phyloP scores from a whole-genome alignment of 306 rosid genomes.

The Canavalia gladiata region DNA sequence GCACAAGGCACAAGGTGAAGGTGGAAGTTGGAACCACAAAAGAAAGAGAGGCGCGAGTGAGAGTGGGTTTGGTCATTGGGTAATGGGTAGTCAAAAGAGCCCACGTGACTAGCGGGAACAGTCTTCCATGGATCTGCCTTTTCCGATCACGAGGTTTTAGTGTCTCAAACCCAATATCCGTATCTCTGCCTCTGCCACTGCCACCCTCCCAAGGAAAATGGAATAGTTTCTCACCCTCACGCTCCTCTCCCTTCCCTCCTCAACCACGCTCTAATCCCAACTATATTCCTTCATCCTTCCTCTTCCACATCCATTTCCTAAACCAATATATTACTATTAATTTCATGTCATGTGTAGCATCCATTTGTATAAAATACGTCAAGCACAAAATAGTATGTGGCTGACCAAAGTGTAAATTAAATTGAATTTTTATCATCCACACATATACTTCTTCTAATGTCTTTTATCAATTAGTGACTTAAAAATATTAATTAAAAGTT shows the following conservation, averaged over 20 bases:
- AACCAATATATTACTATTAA: too few species aligned
- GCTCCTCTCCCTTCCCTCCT: conserved; percentile 29
- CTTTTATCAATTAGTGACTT: too few species aligned
- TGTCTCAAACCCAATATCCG: conserved; percentile 69
- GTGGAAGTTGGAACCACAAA: background rate
- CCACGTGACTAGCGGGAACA: conserved; percentile 96
- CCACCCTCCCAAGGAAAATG: conserved; percentile 80
- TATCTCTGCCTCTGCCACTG: conserved; percentile 78
- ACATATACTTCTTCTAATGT: too few species aligned
- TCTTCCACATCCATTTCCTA: too few species aligned
- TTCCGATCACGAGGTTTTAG: conserved; percentile 98
- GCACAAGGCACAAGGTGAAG: too few species aligned
- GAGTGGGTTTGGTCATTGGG: conserved; percentile 55
- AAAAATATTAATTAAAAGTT: too few species aligned
- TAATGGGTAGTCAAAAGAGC: conserved; percentile 77
- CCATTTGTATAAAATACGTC: too few species aligned
- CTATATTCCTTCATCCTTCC: too few species aligned
- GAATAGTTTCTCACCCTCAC: conserved; percentile 60
- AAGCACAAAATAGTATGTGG: too few species aligned
- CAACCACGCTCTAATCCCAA: conserved; percentile 59
- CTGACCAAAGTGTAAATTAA: too few species aligned
- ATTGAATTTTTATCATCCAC: too few species aligned
- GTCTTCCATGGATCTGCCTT: conserved; percentile 92
- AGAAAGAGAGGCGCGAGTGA: conserved; percentile 1
- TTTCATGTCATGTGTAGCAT: too few species aligned